phyloP scores from a whole-genome alignment of 2,329 filamentous ascomycete species.

The Trichoderma asperellum region DNA sequence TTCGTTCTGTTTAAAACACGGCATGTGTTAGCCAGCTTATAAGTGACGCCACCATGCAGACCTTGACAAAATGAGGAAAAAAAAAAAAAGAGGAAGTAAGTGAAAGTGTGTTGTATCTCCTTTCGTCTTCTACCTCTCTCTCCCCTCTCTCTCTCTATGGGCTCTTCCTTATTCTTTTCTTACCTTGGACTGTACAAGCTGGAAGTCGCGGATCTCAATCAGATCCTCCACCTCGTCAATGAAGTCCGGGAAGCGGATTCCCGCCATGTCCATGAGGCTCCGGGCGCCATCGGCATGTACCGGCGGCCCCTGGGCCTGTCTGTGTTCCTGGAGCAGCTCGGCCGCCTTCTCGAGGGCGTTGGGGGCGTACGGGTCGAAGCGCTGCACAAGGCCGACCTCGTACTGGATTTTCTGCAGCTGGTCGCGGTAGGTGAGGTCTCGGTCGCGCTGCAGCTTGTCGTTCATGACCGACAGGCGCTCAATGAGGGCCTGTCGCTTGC shows the following conservation, averaged over 20 bases:
- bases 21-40: slow-evolving; percentile 8
- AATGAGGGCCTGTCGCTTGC: slow-evolving; percentile 79
- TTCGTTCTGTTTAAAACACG: slow-evolving; percentile 53
- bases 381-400: slow-evolving; percentile 83
- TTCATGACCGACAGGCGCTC: slow-evolving; percentile 78
- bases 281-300: slow-evolving; percentile 50
- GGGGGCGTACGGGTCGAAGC: slow-evolving; percentile 78
- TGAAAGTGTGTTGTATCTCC: background rate
- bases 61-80: too few species aligned
- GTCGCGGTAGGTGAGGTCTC: slow-evolving; percentile 82
- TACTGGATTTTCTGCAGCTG: slow-evolving; percentile 91
- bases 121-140: background rate
- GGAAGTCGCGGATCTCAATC: slow-evolving; percentile 83
- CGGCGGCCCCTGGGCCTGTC: slow-evolving; percentile 49
- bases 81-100: background rate
- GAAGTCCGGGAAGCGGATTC: slow-evolving; percentile 83
- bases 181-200: slow-evolving; percentile 81
- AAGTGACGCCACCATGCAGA: slow-evolving; percentile 10
- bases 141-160: background rate
- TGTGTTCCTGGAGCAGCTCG: slow-evolving; percentile 61
- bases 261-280: slow-evolving; percentile 73
- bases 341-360: slow-evolving; percentile 73
- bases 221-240: slow-evolving; percentile 84
- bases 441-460: slow-evolving; percentile 76
- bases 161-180: slow-evolving; percentile 37